phyloP scores from a whole-genome alignment of 805 yeast genomes.

The Saturnispora hagleri region DNA sequence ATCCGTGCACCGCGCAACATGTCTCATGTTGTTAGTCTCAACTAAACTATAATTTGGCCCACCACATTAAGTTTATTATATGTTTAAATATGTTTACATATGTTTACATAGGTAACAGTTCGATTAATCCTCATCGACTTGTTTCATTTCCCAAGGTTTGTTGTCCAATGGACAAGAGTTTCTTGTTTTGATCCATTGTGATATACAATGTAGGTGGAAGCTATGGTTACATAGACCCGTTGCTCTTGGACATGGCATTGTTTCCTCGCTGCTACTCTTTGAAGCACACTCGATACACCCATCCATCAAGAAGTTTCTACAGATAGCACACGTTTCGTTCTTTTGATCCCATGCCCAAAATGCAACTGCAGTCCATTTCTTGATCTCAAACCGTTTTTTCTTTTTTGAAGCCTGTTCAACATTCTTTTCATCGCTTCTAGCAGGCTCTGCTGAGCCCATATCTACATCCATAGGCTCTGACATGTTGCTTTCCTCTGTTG shows the following conservation, averaged over 20 bases:
- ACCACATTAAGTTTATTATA: not conserved
- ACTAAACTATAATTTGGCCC: not conserved
- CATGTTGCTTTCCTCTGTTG: conserved; percentile 7
- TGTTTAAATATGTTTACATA: not conserved
- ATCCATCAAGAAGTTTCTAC: conserved; percentile 97
- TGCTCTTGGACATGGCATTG: conserved; percentile 67
- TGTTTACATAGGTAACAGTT: not conserved
- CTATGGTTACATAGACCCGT: conserved; percentile 98
- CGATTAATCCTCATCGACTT: conserved; percentile 18
- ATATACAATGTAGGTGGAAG: conserved; percentile 95
- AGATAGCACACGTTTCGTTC: conserved; percentile 89
- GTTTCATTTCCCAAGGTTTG: conserved; percentile 61
- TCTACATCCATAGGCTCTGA: conserved; percentile 18
- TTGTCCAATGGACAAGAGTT: conserved; percentile 95
- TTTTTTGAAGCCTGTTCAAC: conserved; percentile 16
- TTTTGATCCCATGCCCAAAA: conserved; percentile 94
- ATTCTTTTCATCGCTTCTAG: not conserved
- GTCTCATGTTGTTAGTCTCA: not conserved
- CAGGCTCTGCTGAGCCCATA: not conserved
- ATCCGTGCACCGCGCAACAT: not conserved
- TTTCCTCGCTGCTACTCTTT: conserved; percentile 34
- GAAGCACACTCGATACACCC: conserved; percentile 90
- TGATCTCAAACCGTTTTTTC: conserved; percentile 80
- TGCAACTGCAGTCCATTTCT: conserved; percentile 99
- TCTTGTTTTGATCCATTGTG: conserved; percentile 90